Evolutionary conservation across 352 stramenopile species (phyloP), one percentile per base, ranked within the genome.

Genomic region (Phytophthora vignae): DNA sequence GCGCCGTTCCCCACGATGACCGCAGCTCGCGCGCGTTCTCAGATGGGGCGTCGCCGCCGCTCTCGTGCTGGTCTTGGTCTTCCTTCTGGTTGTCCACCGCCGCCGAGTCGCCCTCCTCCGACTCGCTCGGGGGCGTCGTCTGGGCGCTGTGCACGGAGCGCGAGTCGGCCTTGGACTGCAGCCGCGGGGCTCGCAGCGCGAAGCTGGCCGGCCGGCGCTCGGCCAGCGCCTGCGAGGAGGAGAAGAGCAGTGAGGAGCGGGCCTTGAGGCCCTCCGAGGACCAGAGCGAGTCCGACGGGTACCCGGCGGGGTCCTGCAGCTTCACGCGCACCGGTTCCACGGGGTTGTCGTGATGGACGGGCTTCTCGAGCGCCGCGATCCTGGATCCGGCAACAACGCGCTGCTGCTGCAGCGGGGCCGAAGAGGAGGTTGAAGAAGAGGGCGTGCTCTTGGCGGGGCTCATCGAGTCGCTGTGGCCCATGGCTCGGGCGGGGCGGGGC

Each of bases 271-370:
- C 85, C 55, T 90, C 85, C 12, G 83, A 79, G 27, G 87, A 87
- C 87, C 87, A 94, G 22, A 92, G 60, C 27, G 84, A 71, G 38
- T 80, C 70, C 29, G 78, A 75, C 21, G 77, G 57, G 46, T 73
- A 85, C 31, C 79, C 69, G 22, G 72, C 65, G 19, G 80, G 80
- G 50, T 87, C 76, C 69, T 88, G 80, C 55, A 90, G 74, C 80
- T 88, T 90, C 56, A 90, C 80, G 46, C 76, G 78, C 53, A 84
- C 73, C 54, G 78, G 67, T 67, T 90, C 80, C 7, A 88, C 74
- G 17, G 82, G 76, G 55, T 87, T 83, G 59, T 76, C 78, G 33
- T 74, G 60, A 33, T 82, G 78, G 55, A 71, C 59, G 36, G 73
- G 71, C 58, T 90, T 90, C 40, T 85, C 72, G 36, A 71, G 64